Evolutionary conservation across 116 monocot genomes (phyloP), one percentile per base, ranked within the genome.

Genomic region (Dioscorea cayenensis): DNA sequence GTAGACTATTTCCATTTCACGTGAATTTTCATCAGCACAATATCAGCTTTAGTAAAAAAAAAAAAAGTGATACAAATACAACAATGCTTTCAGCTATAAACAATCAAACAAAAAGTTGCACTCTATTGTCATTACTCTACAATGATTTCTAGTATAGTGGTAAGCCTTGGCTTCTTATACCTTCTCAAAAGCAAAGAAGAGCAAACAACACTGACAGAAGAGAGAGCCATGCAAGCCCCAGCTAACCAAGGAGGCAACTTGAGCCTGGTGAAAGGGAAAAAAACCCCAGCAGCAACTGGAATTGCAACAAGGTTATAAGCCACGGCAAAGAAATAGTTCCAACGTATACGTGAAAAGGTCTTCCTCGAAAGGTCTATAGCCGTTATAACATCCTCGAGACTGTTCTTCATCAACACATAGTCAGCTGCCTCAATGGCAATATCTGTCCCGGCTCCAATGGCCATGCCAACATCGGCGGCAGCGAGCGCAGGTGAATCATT

Each of bases 281-380:
- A 77, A 38, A 89, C 89, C 7, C 99, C 99, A n/a, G 99, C 99
- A 0, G 99, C 99, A 13, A 99, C 60, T 0, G 99, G 99, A 23
- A 99, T 91, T 9, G 94, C 94, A 6, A 94, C 65, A 5, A 99
- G 61, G 51, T 99, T 99, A 77, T 99, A 99, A 14, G 77, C 89
- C 90, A 99, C 88, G 49, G 99, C 99, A 68, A 94, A 99, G 66
- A 94, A 77, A 73, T 99, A 94, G 32, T 99, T 99, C 87, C 71
- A 94, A 5, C 99, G 83, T 35, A 99, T 99, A 0, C 99, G 77
- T 16, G 79, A 19, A 43, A 99, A 99, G 0, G 99, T 99, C 79
- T 89, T 99, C 76, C 91, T 89, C 5, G 99, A 99, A 23, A 99
- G 85, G 37, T 95, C 95, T 13, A 95, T 89, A 68, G 91, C 95